Conservation (phyloP, 2,329 filamentous ascomycete species). For the Venturia aucupariae region DNA sequence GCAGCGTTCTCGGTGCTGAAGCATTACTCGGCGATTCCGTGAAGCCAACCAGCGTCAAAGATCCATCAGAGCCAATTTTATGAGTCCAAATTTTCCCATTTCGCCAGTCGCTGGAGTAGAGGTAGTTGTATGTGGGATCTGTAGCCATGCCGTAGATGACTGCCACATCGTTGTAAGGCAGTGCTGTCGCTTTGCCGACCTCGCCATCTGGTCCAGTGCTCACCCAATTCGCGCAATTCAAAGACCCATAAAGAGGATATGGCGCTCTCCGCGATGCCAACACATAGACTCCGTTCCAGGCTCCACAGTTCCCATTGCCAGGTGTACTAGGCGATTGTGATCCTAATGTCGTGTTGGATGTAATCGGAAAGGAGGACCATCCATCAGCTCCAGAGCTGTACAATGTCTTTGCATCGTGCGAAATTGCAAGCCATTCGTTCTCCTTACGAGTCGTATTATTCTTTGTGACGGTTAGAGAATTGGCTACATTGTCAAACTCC, state of each 20-base stretch:
- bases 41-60: conserved; percentile 59
- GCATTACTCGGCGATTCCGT: conserved; percentile 59
- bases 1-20: conserved; percentile 83
- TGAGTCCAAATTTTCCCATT: conserved; percentile 81
- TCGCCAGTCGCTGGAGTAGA: conserved; percentile 70
- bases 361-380: conserved; percentile 13
- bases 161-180: conserved; percentile 57
- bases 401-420: conserved; percentile 10
- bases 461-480: background rate
- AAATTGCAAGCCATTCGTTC: conserved; percentile 13
- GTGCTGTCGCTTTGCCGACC: conserved; percentile 7
- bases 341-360: conserved; percentile 6
- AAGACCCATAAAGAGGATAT: conserved; percentile 9
- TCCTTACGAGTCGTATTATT: conserved; percentile 11
- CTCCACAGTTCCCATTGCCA: background rate
- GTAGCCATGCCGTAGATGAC: conserved; percentile 79
- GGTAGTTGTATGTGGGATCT: conserved; percentile 60
- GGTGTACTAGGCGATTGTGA: background rate
- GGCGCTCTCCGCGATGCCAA: conserved; percentile 11
- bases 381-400: conserved; percentile 8
- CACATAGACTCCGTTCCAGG: conserved; percentile 3
- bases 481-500: background rate
- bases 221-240: conserved; percentile 5
- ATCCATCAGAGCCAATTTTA: conserved; percentile 54
- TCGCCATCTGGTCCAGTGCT: background rate